Evolutionary conservation across 352 stramenopile genomes (phyloP).

Genomic region (Pythium rhizo-oryzae): DNA sequence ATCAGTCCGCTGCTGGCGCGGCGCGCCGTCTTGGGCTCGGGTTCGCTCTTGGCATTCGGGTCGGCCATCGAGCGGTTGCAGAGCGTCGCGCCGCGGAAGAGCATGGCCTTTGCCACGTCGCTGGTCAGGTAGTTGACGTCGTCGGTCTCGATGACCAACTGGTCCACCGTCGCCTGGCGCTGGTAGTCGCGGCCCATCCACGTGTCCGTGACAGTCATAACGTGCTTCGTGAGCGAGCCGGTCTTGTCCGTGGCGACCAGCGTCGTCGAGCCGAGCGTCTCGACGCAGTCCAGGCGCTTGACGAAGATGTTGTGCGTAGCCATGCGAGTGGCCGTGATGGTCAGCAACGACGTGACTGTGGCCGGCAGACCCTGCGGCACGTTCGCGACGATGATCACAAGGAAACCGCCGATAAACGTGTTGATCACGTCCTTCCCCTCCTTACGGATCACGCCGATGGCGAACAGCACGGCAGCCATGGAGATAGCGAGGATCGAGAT

Average conservation of each 20-base stretch:
- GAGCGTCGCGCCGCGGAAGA: slow-evolving; percentile 39
- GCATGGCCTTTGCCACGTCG: slow-evolving; percentile 32
- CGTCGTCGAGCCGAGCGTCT: slow-evolving; percentile 88
- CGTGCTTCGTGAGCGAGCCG: slow-evolving; percentile 87
- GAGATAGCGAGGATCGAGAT: too few species aligned
- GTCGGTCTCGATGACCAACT: slow-evolving; percentile 42
- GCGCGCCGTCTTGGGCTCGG: not conserved
- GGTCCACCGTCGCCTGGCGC: slow-evolving; percentile 35
- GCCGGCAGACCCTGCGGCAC: slow-evolving; percentile 88
- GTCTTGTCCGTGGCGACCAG: slow-evolving; percentile 94
- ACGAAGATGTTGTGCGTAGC: slow-evolving; percentile 89
- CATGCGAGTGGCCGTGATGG: slow-evolving; percentile 77
- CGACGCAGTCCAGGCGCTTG: slow-evolving; percentile 81
- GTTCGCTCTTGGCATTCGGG: not conserved
- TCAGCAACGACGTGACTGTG: slow-evolving; percentile 85
- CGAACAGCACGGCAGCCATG: slow-evolving; percentile 37
- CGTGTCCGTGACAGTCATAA: slow-evolving; percentile 59
- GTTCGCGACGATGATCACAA: slow-evolving; percentile 51
- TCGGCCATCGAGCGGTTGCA: slow-evolving; percentile 50
- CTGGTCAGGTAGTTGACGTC: slow-evolving; percentile 37
- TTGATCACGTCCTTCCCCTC: slow-evolving; percentile 35
- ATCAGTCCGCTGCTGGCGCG: not conserved
- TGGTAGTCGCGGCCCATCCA: slow-evolving; percentile 40
- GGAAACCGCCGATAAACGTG: slow-evolving; percentile 45
- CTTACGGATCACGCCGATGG: slow-evolving; percentile 36